Evolutionary conservation across 2,329 filamentous ascomycete species (phyloP), one percentile per base, ranked within the genome.

Genomic region (Macroventuria anomochaeta): DNA sequence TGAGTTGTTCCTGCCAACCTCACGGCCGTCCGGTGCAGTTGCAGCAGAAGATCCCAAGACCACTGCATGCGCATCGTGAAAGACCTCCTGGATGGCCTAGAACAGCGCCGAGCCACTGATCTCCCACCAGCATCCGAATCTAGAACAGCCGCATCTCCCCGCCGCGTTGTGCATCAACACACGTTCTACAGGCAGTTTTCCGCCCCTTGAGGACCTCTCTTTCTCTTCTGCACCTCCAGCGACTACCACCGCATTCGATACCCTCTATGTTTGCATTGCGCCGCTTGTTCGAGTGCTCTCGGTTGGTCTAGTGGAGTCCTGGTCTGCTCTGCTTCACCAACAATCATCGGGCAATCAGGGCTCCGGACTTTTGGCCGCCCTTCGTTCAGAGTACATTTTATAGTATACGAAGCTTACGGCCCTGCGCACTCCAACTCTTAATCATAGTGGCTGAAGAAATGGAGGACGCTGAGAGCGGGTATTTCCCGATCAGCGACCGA

Each of bases 401-500:
- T 46, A 36, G 25, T 20, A 28, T 17, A 36, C 29, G 11, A 43
- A 28, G 18, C 15, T 36, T 39, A 12, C 33, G 17, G 21, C 23
- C n/a, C 34, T 25, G 12, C 29, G 23, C 34, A 26, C 11, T 32
- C 53, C 40, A 38, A 20, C 42, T 34, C 37, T 36, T 53, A 55
- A 53, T 61, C 46, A 57, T 54, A 38, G 68, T 68, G 62, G 53
- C 63, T 28, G 60, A 69, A 33, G 61, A 69, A 23, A 42, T 36
- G 31, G 57, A 62, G 21, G 60, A 50, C 39, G 26, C 23, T 38
- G 62, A 64, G n/a, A 49, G 53, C 33, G 63, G 68, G 3, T 74
- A 74, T 56, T 75, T 75, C 54, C 59, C 58, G 42, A 48, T 69
- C 52, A 55, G 38, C 25, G 57, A 61, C 37, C 57, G 64, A 32